Conservation (phyloP, 1,284 basidiomycete species). For the Cystobasidium pallidum region DNA sequence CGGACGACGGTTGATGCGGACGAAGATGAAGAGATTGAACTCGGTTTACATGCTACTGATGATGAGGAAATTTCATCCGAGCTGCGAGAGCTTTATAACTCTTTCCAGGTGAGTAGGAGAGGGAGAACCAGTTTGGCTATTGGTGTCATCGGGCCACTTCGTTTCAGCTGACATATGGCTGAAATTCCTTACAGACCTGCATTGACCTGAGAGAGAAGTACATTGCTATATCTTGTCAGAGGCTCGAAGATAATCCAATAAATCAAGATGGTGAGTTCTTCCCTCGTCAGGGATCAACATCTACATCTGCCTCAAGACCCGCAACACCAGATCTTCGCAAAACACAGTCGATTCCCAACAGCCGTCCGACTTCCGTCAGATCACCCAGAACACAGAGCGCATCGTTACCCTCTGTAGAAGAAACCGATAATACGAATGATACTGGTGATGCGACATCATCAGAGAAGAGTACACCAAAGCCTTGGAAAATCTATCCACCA, state of each 20-base stretch:
- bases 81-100: constrained; percentile 56
- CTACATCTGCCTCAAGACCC: constrained; percentile 52
- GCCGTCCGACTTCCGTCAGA: constrained; percentile 30
- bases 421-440: neutral
- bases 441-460: neutral
- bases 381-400: constrained; percentile 11
- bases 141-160: too few species aligned
- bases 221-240: constrained; percentile 77
- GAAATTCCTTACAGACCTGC: constrained; percentile 27
- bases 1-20: constrained; percentile 23
- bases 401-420: neutral
- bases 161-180: too few species aligned
- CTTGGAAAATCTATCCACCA: constrained; percentile 85
- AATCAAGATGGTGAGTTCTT: constrained; percentile 78
- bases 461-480: constrained; percentile 53
- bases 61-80: constrained; percentile 54
- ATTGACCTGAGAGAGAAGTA: constrained; percentile 81
- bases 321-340: constrained; percentile 29
- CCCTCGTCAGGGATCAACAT: constrained; percentile 62
- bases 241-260: constrained; percentile 80
- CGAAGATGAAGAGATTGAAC: constrained; percentile 42
- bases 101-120: constrained; percentile 64
- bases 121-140: too few species aligned
- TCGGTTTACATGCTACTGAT: constrained; percentile 30
- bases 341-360: neutral